phyloP scores from a whole-genome alignment of 192 early-diverging fungal genomes.

The Entophlyctis helioformis region DNA sequence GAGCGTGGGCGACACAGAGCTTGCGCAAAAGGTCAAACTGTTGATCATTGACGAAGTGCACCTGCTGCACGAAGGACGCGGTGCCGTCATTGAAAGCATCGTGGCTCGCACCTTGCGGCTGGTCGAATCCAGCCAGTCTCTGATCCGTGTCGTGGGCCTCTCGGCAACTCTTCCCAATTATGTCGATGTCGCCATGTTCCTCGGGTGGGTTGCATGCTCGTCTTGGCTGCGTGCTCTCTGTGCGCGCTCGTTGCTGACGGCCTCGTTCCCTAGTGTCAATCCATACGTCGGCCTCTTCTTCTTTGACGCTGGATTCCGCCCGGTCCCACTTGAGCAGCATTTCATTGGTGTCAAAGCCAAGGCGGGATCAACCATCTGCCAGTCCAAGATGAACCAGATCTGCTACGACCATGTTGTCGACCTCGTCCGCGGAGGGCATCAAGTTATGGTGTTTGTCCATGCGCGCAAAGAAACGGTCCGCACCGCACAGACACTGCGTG shows the following conservation, averaged over 20 bases:
- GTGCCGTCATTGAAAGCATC: slow-evolving; percentile 91
- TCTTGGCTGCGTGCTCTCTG: background rate
- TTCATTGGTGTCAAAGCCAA: slow-evolving; percentile 89
- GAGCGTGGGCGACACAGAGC: slow-evolving; percentile 83
- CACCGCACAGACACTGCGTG: slow-evolving; percentile 69
- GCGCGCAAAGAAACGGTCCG: slow-evolving; percentile 96
- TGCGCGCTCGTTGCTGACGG: background rate
- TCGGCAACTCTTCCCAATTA: slow-evolving; percentile 98
- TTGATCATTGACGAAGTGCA: slow-evolving; percentile 98
- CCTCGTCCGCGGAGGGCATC: slow-evolving; percentile 67
- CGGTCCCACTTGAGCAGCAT: slow-evolving; percentile 92
- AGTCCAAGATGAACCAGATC: slow-evolving; percentile 60
- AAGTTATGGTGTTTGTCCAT: slow-evolving; percentile 99
- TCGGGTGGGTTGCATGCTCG: slow-evolving; percentile 33
- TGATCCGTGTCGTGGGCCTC: slow-evolving; percentile 94
- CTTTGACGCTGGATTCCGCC: slow-evolving; percentile 92
- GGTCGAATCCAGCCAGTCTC: slow-evolving; percentile 76
- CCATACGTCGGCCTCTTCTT: slow-evolving; percentile 86
- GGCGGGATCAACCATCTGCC: slow-evolving; percentile 50
- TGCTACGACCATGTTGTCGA: slow-evolving; percentile 73
- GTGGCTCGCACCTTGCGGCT: slow-evolving; percentile 89
- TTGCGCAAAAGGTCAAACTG: slow-evolving; percentile 79
- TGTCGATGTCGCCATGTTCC: slow-evolving; percentile 84
- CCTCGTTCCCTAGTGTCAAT: slow-evolving; percentile 56
- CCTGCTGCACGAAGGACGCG: slow-evolving; percentile 90